Conservation (phyloP, 306 rosid genomes). For the Castanopsis chinensis region DNA sequence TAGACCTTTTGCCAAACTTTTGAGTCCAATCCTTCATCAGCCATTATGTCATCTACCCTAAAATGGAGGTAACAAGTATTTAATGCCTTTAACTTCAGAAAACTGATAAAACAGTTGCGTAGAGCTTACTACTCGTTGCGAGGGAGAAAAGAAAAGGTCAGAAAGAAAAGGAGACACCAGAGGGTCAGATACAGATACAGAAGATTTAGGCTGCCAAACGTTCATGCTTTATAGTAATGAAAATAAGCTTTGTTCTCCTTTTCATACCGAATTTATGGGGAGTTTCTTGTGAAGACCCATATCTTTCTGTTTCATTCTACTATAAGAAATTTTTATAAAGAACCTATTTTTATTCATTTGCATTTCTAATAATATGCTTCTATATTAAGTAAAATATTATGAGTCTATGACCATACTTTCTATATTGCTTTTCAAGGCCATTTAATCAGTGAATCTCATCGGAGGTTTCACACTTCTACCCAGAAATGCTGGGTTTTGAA, state of each 20-base stretch:
- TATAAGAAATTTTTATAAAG: too few relatives aligned
- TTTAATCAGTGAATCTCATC: too few relatives aligned
- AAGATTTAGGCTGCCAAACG: neutral
- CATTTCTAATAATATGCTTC: too few relatives aligned
- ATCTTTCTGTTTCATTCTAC: too few relatives aligned
- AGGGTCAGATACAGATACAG: neutral
- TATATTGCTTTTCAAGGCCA: too few relatives aligned
- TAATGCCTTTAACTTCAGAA: neutral
- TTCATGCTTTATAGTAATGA: neutral
- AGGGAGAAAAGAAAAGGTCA: neutral
- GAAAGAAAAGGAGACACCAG: neutral
- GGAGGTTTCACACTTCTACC: too few relatives aligned
- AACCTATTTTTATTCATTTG: too few relatives aligned
- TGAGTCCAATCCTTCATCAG: neutral
- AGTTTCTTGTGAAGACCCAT: neutral
- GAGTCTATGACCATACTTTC: too few relatives aligned
- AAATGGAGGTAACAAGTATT: neutral
- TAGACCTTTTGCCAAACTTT: neutral
- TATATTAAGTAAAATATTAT: too few relatives aligned
- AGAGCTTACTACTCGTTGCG: neutral
- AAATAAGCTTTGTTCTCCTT: neutral
- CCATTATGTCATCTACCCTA: neutral
- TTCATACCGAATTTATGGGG: neutral
- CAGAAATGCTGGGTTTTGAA: too few relatives aligned
- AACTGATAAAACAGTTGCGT: neutral